Evolutionary conservation across 352 stramenopile species (phyloP), one percentile per base, ranked within the genome.

Genomic region (Phytophthora boehmeriae): DNA sequence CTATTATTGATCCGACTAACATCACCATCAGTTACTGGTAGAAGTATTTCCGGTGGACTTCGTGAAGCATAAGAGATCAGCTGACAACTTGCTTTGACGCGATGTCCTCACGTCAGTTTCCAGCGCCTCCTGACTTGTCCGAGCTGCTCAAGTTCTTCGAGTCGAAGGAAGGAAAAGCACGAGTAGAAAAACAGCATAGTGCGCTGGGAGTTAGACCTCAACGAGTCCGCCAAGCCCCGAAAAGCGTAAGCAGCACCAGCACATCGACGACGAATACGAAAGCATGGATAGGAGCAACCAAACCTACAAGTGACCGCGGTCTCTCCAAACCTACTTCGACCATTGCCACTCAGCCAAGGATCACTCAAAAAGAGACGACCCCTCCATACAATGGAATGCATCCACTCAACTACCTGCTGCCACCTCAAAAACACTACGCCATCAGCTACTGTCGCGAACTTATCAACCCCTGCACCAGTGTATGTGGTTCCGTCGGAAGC

Each of bases 381-480:
- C 13, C 27, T 20, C 27, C 34, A 51, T 27, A 20, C 63, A 61
- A 17, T 90, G 81, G 81, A 88, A 90, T 56, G 56, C 67, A 20
- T 90, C 81, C 0, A 90, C 81, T 0, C 68, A 80, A 20, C 34
- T 90, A 35, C 63, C 64, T 23, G 53, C 45, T 35, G 49, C 54
- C 9, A 30, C 51, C 1, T 30, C 60, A 2, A 84, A 86, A 50
- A 49, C 68, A 6, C 68, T 90, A 28, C 69, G 75, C 16, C 78
- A 90, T 42, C 81, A 90, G 63, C 76, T 90, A 47, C 60, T 90
- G 23, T 68, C 65, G 45, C 76, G 78, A 14, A 86, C 59, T 8
- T 90, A 76, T 25, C 66, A 83, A 46, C 81, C 81, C 73, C 78
- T 34, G 63, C 68, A 8, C 55, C 76, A 0, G 50, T 78, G 13